These are phyloP conservation scores for Acidiella bohemica DNA, from an alignment of 495 filamentous ascomycete species.

Conservation along the genomic window DNA sequence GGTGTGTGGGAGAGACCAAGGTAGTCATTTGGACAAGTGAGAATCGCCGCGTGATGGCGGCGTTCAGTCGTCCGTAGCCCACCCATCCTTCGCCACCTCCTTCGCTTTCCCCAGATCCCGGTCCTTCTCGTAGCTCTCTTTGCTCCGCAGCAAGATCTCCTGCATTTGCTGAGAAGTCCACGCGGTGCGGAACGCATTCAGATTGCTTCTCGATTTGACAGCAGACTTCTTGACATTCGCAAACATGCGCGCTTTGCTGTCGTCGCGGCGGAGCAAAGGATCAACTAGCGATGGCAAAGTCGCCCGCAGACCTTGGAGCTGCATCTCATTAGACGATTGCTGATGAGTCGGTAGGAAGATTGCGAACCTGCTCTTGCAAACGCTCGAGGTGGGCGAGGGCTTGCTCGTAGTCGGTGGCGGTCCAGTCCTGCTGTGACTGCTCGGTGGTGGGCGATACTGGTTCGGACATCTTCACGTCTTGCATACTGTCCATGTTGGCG, in stretches of 20 bases:
- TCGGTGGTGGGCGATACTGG: too few relatives aligned
- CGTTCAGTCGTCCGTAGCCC: neutral
- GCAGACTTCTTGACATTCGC: slow-evolving; percentile 9
- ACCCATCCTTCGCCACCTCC: slow-evolving; percentile 5
- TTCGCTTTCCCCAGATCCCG: slow-evolving; percentile 7
- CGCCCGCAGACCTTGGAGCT: slow-evolving; percentile 11
- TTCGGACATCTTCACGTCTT: too few relatives aligned
- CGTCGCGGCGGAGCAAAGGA: slow-evolving; percentile 1
- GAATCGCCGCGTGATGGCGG: neutral
- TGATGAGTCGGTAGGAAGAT: neutral
- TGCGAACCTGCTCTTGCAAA: slow-evolving; percentile 9
- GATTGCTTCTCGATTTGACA: slow-evolving; percentile 1
- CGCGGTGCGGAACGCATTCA: slow-evolving; percentile 3
- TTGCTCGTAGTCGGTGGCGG: slow-evolving; percentile 7
- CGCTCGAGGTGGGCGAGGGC: slow-evolving; percentile 12
- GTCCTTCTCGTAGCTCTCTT: slow-evolving; percentile 6
- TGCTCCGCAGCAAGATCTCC: slow-evolving; percentile 1
- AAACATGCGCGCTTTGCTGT: slow-evolving; percentile 13
- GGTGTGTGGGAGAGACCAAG: too few relatives aligned
- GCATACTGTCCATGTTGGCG: too few relatives aligned
- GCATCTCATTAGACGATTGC: neutral
- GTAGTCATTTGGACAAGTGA: neutral
- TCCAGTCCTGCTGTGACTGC: too few relatives aligned
- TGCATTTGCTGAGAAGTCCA: slow-evolving; percentile 8
- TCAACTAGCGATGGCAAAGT: slow-evolving; percentile 6